These are phyloP conservation scores for Trichoderma harzianum DNA, from an alignment of 2,329 filamentous ascomycete species.

Conservation along the genomic window DNA sequence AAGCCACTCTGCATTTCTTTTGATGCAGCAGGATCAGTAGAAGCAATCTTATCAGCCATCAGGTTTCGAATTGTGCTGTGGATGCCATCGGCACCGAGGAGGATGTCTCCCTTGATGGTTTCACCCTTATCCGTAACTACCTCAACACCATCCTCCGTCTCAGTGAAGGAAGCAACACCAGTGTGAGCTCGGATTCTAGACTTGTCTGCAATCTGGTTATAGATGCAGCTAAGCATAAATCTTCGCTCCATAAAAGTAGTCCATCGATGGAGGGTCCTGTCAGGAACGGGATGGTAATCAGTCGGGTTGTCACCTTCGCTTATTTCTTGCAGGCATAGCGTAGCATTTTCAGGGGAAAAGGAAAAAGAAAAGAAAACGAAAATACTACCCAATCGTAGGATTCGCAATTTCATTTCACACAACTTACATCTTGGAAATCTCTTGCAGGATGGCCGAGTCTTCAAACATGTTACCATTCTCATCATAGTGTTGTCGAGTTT, in stretches of 20 bases:
- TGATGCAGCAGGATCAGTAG: not conserved
- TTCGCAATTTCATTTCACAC: not conserved
- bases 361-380: not conserved
- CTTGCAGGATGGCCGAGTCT: not conserved
- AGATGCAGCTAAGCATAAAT: constrained; percentile 8
- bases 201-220: constrained; percentile 5
- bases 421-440: constrained; percentile 13
- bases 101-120: constrained; percentile 30
- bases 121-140: constrained; percentile 33
- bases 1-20: not conserved
- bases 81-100: constrained; percentile 42
- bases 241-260: constrained; percentile 7
- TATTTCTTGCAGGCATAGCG: not conserved
- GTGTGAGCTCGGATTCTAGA: not conserved
- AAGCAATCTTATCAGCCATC: not conserved
- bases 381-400: not conserved
- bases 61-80: constrained; percentile 29
- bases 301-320: not conserved
- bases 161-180: not conserved
- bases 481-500: constrained; percentile 1
- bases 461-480: constrained; percentile 5
- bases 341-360: not conserved
- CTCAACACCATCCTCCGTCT: constrained; percentile 24
- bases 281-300: not conserved
- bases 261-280: constrained; percentile 1